A percentile compares a stretch with the other conserved stretches of the same genome.
phyloP scores from a whole-genome alignment of 176 grass and related monocot genomes.

The Triticum urartu region DNA sequence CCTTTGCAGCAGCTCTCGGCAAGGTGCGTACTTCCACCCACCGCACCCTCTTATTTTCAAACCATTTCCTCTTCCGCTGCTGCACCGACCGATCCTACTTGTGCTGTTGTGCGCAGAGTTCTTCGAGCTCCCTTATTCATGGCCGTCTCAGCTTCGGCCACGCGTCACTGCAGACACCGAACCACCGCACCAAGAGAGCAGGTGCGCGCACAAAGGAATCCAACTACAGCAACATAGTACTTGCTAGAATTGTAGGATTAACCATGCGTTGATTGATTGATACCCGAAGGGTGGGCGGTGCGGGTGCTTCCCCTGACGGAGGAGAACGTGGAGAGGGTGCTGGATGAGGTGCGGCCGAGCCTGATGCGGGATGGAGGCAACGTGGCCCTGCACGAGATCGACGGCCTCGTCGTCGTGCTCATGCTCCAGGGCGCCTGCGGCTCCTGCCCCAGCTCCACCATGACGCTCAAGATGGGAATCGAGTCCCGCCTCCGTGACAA shows the following conservation, averaged over 20 bases:
- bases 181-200: conserved; percentile 17
- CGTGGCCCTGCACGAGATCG: conserved; percentile 91
- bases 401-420: conserved; percentile 84
- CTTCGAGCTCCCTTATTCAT: conserved; percentile 31
- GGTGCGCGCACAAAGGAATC: not conserved
- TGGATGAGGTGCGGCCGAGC: conserved; percentile 82
- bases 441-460: conserved; percentile 97
- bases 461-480: conserved; percentile 98
- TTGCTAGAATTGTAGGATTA: not conserved
- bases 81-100: not conserved
- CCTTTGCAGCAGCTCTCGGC: not conserved
- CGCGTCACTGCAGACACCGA: conserved; percentile 19
- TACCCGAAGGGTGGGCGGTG: conserved; percentile 44
- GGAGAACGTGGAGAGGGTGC: conserved; percentile 87
- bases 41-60: not conserved
- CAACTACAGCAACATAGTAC: not conserved
- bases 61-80: not conserved
- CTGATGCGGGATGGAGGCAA: conserved; percentile 94
- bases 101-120: conserved; percentile 16
- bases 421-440: conserved; percentile 95
- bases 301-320: conserved; percentile 73
- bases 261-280: not conserved
- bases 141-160: conserved; percentile 44
- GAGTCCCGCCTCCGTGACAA: conserved; percentile 91
- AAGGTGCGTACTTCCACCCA: conserved; percentile 10